These are phyloP conservation scores for Colletotrichum orbiculare DNA, from an alignment of 2,329 filamentous ascomycete species.

Conservation along the genomic window DNA sequence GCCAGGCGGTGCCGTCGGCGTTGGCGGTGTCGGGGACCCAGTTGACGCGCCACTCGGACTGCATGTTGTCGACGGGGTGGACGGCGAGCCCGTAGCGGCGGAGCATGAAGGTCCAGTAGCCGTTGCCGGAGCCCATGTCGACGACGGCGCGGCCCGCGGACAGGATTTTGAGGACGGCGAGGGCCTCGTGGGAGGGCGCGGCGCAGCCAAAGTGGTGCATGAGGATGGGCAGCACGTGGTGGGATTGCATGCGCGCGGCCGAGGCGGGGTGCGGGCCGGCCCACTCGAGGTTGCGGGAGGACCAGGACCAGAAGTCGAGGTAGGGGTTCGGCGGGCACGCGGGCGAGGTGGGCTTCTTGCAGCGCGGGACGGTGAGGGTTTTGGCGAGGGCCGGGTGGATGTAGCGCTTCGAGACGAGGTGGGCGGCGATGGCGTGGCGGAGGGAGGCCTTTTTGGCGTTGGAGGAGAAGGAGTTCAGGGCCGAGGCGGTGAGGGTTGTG, in stretches of 20 bases:
- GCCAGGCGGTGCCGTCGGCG: slow-evolving; percentile 68
- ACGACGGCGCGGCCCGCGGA: slow-evolving; percentile 65
- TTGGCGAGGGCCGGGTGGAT: slow-evolving; percentile 56
- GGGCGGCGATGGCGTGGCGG: slow-evolving; percentile 64
- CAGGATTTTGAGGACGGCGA: slow-evolving; percentile 69
- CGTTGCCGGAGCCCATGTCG: slow-evolving; percentile 78
- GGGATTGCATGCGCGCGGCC: slow-evolving; percentile 63
- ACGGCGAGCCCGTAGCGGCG: slow-evolving; percentile 66
- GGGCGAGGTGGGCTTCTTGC: slow-evolving; percentile 52
- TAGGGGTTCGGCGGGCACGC: slow-evolving; percentile 67
- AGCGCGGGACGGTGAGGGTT: slow-evolving; percentile 57
- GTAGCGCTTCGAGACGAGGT: slow-evolving; percentile 65
- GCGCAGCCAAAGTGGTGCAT: slow-evolving; percentile 85
- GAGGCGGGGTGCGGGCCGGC: slow-evolving; percentile 67
- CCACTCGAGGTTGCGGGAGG: slow-evolving; percentile 73
- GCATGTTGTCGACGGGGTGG: slow-evolving; percentile 73
- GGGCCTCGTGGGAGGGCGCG: slow-evolving; percentile 73
- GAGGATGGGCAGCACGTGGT: slow-evolving; percentile 77
- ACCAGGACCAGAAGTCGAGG: slow-evolving; percentile 74
- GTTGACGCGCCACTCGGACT: slow-evolving; percentile 74
- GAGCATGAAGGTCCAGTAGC: slow-evolving; percentile 81
- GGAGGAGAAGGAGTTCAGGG: slow-evolving; percentile 70
- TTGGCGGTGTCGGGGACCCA: slow-evolving; percentile 77
- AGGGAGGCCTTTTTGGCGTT: slow-evolving; percentile 74
- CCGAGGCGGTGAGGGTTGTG: slow-evolving; percentile 67